These are phyloP conservation scores for Boletus vermiculosoides DNA, from an alignment of 768 basidiomycete genomes.

Conservation along the genomic window DNA sequence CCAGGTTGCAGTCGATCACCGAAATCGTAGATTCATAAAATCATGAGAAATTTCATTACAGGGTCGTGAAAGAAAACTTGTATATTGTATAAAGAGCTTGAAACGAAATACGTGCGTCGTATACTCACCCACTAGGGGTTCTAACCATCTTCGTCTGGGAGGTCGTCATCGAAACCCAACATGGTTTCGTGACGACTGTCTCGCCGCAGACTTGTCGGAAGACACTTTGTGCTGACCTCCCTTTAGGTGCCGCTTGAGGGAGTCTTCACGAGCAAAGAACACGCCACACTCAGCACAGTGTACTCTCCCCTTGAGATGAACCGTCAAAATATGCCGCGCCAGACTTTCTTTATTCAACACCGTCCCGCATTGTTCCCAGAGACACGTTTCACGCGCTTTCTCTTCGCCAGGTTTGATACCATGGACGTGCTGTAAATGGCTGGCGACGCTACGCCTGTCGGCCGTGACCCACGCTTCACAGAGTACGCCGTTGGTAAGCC, in stretches of 20 bases:
- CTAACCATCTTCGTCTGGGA: background rate
- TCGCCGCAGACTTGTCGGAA: background rate
- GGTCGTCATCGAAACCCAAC: background rate
- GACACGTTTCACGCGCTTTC: constrained; percentile 13
- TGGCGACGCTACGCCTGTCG: constrained; percentile 16
- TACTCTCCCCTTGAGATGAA: constrained; percentile 21
- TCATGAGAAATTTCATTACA: background rate
- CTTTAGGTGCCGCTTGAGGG: constrained; percentile 26
- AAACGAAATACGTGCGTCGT: background rate
- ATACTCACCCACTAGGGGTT: background rate
- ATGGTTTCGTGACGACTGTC: background rate
- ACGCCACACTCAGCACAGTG: constrained; percentile 17
- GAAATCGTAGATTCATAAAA: background rate
- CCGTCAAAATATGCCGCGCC: constrained; percentile 25
- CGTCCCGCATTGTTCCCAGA: constrained; percentile 20
- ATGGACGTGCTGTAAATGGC: constrained; percentile 17
- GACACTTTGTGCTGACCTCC: constrained; percentile 12
- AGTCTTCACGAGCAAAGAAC: constrained; percentile 30
- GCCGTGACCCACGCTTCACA: constrained; percentile 3
- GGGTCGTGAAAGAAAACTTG: background rate
- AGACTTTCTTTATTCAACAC: constrained; percentile 31
- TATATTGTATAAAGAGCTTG: too few relatives aligned
- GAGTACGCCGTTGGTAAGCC: constrained; percentile 4
- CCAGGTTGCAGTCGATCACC: background rate
- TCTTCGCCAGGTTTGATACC: constrained; percentile 18